Evolutionary conservation across 2,329 filamentous ascomycete genomes (phyloP).

Genomic region (Thielaviopsis cerberus): DNA sequence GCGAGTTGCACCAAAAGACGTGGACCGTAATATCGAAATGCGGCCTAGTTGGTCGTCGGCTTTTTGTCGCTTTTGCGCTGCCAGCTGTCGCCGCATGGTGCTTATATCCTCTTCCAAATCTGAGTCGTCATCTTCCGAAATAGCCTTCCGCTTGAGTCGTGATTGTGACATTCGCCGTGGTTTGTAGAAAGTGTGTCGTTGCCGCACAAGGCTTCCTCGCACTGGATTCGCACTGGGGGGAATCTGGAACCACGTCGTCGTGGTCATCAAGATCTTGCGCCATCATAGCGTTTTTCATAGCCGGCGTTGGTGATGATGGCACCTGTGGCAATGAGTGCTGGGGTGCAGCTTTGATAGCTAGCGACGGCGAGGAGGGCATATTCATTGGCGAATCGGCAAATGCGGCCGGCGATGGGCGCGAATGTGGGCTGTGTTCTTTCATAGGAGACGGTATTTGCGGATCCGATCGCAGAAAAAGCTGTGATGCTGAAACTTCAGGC

Average conservation of each 20-base stretch:
- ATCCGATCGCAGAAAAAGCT: constrained; percentile 32
- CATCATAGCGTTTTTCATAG: not conserved
- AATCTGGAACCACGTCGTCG: not conserved
- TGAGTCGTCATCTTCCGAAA: not conserved
- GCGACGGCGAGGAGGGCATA: constrained; percentile 11
- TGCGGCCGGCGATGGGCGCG: constrained; percentile 34
- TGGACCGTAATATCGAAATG: not conserved
- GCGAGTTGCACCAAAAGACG: not conserved
- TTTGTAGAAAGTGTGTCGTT: constrained; percentile 3
- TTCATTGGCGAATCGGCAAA: constrained; percentile 28
- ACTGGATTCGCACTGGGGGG: not conserved
- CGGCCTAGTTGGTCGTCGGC: not conserved
- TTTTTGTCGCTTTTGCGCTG: constrained; percentile 3
- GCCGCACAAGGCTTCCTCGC: not conserved
- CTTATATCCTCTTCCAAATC: not conserved
- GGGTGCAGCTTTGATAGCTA: not conserved
- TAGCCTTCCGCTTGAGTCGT: not conserved
- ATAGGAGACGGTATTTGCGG: constrained; percentile 32
- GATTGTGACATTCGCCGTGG: not conserved
- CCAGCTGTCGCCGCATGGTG: not conserved
- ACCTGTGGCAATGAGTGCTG: not conserved
- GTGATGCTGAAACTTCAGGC: constrained; percentile 19
- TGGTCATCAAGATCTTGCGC: not conserved
- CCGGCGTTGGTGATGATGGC: not conserved
- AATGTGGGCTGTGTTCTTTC: constrained; percentile 25